Evolutionary conservation across 2,329 filamentous ascomycete genomes (phyloP).

Genomic region (Trichoderma sp.): DNA sequence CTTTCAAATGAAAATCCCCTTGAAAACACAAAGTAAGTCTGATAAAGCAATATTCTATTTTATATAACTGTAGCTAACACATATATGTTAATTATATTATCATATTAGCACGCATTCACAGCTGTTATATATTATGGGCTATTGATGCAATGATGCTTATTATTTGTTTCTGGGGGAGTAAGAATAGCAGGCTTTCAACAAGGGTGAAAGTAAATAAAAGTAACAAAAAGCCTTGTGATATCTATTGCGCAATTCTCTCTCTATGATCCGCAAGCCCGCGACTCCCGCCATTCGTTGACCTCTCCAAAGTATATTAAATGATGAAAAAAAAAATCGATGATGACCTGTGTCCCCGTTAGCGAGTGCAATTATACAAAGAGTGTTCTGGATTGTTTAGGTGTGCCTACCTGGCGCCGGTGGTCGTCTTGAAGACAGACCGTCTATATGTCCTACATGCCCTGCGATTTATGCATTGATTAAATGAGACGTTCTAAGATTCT

Average conservation of each 20-base stretch:
- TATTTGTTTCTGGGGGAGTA: too few relatives aligned
- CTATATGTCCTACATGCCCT: neutral
- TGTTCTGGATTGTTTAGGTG: neutral
- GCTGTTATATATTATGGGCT: too few relatives aligned
- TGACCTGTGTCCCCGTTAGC: neutral
- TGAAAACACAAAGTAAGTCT: too few relatives aligned
- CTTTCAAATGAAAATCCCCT: too few relatives aligned
- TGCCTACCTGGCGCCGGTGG: neutral
- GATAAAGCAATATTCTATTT: too few relatives aligned
- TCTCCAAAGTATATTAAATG: neutral
- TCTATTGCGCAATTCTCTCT: neutral
- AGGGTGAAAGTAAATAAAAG: too few relatives aligned
- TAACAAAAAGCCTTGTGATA: too few relatives aligned
- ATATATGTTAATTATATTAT: too few relatives aligned
- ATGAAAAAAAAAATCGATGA: neutral
- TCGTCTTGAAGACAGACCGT: neutral
- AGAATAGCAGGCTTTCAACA: too few relatives aligned
- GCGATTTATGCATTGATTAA: neutral
- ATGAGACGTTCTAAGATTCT: neutral
- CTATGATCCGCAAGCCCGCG: neutral
- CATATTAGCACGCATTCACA: too few relatives aligned
- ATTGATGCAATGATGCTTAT: too few relatives aligned
- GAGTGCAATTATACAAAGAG: neutral
- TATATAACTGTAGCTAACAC: too few relatives aligned
- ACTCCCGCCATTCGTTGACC: neutral